Evolutionary conservation across 495 filamentous ascomycete genomes (phyloP).

Genomic region (Parachaetomium inaequale): DNA sequence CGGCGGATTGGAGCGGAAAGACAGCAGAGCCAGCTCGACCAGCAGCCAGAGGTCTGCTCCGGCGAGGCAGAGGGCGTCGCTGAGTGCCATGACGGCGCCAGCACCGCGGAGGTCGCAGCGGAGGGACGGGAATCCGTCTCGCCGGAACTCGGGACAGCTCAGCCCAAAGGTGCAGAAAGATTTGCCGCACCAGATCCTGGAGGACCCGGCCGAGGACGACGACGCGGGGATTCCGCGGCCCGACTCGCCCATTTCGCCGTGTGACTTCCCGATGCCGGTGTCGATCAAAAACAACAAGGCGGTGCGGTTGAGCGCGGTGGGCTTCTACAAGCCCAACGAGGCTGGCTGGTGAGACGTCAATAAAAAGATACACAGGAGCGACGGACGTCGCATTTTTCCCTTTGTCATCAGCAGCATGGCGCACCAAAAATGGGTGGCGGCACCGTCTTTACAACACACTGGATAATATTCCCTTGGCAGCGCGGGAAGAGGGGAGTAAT

Average conservation of each 20-base stretch:
- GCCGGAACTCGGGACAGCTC: slow-evolving; percentile 13
- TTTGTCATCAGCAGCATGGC: slow-evolving; percentile 9
- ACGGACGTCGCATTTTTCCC: slow-evolving; percentile 14
- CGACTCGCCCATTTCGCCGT: slow-evolving; percentile 38
- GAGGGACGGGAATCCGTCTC: slow-evolving; percentile 11
- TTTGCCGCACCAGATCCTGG: slow-evolving; percentile 22
- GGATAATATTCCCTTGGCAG: not conserved
- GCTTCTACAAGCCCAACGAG: slow-evolving; percentile 33
- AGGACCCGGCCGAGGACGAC: slow-evolving; percentile 25
- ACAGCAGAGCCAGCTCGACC: slow-evolving; percentile 21
- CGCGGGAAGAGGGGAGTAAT: not conserved
- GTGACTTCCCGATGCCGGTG: slow-evolving; percentile 28
- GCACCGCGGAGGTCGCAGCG: slow-evolving; percentile 11
- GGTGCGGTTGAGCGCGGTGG: slow-evolving; percentile 47
- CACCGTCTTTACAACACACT: not conserved
- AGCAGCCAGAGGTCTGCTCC: slow-evolving; percentile 13
- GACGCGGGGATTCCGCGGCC: slow-evolving; percentile 31
- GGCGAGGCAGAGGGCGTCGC: slow-evolving; percentile 12
- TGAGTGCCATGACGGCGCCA: slow-evolving; percentile 3
- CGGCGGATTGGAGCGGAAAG: slow-evolving; percentile 1
- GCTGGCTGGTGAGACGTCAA: slow-evolving; percentile 43
- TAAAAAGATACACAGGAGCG: slow-evolving; percentile 17
- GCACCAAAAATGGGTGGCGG: slow-evolving; percentile 1
- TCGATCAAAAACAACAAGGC: slow-evolving; percentile 43
- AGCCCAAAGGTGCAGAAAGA: slow-evolving; percentile 17